A percentile compares a stretch with the other conserved stretches of the same genome.
Conservation (phyloP, 352 stramenopile species). For the Globisporangium abappressorium region DNA sequence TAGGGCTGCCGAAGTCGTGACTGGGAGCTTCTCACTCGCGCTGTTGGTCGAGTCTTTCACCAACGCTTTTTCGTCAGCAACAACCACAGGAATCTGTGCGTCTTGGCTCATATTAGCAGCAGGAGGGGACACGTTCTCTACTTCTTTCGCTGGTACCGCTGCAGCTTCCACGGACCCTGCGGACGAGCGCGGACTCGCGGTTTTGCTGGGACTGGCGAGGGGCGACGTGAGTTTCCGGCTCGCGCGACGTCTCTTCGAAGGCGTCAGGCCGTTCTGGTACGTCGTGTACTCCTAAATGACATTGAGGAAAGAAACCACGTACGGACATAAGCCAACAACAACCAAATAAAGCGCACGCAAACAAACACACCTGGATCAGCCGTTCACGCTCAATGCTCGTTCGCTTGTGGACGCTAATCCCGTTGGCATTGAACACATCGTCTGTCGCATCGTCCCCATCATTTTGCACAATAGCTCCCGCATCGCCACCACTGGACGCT, state of each 20-base stretch:
- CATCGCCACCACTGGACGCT: neutral
- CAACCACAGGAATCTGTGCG: neutral
- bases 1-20: too few relatives aligned
- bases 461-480: neutral
- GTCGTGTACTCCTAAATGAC: conserved; percentile 12
- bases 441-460: neutral
- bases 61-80: neutral
- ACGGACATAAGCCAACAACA: neutral
- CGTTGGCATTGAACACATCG: neutral
- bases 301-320: neutral
- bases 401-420: conserved; percentile 11
- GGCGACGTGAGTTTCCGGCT: conserved; percentile 6
- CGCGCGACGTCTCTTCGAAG: conserved; percentile 7
- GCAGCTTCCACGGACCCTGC: neutral
- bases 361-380: conserved; percentile 11
- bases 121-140: neutral
- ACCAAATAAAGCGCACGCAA: neutral
- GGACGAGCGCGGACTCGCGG: neutral
- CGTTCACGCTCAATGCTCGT: conserved; percentile 9
- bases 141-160: neutral
- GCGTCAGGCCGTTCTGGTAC: conserved; percentile 12
- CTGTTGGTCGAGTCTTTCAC: neutral
- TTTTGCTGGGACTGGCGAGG: neutral
- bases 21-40: neutral
- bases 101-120: neutral